Evolutionary conservation across 139 green algal species (phyloP).

Genomic region (Chlorella sp.): DNA sequence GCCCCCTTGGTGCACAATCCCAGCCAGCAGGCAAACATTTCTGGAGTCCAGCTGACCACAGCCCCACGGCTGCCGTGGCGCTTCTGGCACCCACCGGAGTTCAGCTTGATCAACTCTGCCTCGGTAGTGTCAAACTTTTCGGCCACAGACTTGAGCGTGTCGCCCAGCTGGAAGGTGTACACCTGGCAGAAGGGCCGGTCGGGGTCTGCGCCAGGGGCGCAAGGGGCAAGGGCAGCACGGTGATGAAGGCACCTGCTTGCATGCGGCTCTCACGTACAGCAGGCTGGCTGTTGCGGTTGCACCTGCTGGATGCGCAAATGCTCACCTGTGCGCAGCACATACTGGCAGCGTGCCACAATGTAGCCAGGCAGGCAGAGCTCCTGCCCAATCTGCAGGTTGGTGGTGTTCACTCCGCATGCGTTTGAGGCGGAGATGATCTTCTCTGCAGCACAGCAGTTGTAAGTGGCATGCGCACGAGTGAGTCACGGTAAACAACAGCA

Average conservation of each 20-base stretch:
- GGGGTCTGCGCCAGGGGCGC: constrained; percentile 2
- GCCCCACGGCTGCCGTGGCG: not conserved
- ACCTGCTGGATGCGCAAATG: not conserved
- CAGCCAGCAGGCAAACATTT: not conserved
- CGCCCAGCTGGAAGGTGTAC: constrained; percentile 39
- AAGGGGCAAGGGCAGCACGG: not conserved
- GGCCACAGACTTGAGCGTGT: constrained; percentile 38
- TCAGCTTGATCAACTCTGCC: constrained; percentile 28
- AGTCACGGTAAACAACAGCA: not conserved
- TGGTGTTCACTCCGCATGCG: constrained; percentile 8
- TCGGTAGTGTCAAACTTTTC: constrained; percentile 18
- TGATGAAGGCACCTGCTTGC: not conserved
- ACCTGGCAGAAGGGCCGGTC: constrained; percentile 37
- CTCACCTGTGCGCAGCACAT: constrained; percentile 30
- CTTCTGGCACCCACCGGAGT: constrained; percentile 15
- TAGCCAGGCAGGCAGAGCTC: constrained; percentile 41
- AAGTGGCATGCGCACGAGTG: not conserved
- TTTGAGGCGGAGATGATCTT: not conserved
- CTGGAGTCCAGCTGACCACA: not conserved
- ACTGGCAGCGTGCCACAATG: not conserved
- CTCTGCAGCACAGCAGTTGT: constrained; percentile 5
- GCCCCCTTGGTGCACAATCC: too few species aligned
- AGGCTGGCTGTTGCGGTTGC: too few species aligned
- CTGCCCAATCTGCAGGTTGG: constrained; percentile 34
- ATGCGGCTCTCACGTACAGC: too few species aligned